These are phyloP conservation scores for Zangia roseola DNA, from an alignment of 768 basidiomycete species.

Conservation along the genomic window DNA sequence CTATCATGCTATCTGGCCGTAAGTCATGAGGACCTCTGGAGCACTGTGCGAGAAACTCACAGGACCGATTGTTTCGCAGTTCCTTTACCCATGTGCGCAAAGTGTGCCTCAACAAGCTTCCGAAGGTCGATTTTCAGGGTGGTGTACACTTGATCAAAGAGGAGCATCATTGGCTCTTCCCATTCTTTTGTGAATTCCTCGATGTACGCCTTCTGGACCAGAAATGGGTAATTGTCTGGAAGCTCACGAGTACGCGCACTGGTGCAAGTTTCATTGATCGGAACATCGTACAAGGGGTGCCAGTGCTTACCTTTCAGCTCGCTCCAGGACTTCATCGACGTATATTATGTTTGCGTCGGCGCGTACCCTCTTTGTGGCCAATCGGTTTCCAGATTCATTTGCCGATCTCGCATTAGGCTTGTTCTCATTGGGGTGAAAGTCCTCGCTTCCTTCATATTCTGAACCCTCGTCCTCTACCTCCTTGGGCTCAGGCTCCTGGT, in stretches of 20 bases:
- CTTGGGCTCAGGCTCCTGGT: too few relatives aligned
- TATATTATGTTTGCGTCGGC: constrained; percentile 32
- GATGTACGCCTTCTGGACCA: constrained; percentile 56
- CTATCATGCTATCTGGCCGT: constrained; percentile 37
- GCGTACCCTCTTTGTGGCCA: too few relatives aligned
- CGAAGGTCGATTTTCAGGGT: constrained; percentile 41
- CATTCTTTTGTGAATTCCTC: constrained; percentile 44
- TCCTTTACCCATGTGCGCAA: constrained; percentile 52
- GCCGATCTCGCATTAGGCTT: too few relatives aligned
- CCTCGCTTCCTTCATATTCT: not conserved
- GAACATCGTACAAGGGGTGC: too few relatives aligned
- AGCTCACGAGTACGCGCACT: constrained; percentile 73
- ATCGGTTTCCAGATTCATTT: too few relatives aligned
- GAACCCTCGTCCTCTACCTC: too few relatives aligned
- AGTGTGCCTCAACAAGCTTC: constrained; percentile 47
- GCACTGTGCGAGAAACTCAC: too few relatives aligned
- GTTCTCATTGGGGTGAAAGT: not conserved
- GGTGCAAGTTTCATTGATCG: not conserved
- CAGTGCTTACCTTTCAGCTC: constrained; percentile 45
- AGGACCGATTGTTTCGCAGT: constrained; percentile 38
- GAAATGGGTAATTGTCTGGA: constrained; percentile 63
- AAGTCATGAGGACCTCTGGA: too few relatives aligned
- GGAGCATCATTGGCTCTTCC: constrained; percentile 42
- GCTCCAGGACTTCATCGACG: constrained; percentile 50
- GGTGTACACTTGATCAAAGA: constrained; percentile 42